Conservation (phyloP, 257 asterid genomes). For the Petrea volubilis region DNA sequence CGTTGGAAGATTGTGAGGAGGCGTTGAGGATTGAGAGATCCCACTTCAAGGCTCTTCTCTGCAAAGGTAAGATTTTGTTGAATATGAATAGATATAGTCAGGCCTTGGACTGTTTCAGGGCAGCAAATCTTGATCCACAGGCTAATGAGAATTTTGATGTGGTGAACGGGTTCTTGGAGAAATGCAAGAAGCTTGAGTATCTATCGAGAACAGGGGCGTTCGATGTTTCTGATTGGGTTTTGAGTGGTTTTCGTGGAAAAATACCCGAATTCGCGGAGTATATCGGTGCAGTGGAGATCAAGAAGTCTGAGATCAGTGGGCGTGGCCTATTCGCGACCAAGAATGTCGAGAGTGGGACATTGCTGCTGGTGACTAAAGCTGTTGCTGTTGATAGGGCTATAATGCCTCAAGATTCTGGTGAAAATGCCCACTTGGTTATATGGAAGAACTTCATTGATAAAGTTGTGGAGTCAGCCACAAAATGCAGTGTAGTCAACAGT, state of each 20-base stretch:
- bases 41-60: conserved; percentile 77
- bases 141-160: conserved; percentile 47
- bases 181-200: conserved; percentile 60
- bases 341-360: conserved; percentile 58
- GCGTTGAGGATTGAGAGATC: conserved; percentile 58
- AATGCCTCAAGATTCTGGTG: conserved; percentile 55
- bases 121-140: conserved; percentile 52
- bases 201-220: conserved; percentile 66
- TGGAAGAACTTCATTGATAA: conserved; percentile 82
- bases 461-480: conserved; percentile 43
- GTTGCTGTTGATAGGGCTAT: conserved; percentile 75
- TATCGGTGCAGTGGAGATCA: conserved; percentile 69
- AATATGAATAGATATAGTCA: conserved; percentile 44
- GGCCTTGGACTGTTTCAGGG: conserved; percentile 57
- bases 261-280: conserved; percentile 67
- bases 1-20: conserved; percentile 64
- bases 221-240: conserved; percentile 81
- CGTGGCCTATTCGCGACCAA: conserved; percentile 71
- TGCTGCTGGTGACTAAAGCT: conserved; percentile 65
- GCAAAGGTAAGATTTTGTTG: conserved; percentile 72
- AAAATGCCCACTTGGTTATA: conserved; percentile 58
- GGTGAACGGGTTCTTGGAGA: conserved; percentile 47
- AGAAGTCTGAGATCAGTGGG: conserved; percentile 68
- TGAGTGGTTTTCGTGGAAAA: conserved; percentile 54
- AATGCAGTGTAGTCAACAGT: conserved; percentile 29